Base-by-base conservation (phyloP, 75 land plant species). In the Larix kaempferi region DNA sequence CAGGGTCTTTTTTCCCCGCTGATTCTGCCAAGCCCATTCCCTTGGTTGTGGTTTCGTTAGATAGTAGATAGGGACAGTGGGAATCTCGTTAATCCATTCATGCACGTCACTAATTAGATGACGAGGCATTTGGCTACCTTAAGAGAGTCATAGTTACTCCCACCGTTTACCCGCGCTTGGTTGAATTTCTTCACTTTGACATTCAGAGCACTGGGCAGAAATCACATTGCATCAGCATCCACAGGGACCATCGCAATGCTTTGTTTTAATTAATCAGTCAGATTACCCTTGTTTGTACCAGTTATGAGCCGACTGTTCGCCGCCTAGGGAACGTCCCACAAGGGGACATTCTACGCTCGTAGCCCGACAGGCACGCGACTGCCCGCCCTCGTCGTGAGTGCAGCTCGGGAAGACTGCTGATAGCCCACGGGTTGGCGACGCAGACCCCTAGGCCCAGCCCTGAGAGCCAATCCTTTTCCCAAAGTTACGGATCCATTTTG, bases 181-280 rank as follows among this genome's bases (percentile, higher is more conserved):
- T 59, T 11, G 19, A 17, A 59, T 59, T 17, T 59, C 21, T 17
- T 59, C 75, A 73, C 75, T 79, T 73, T 84, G 76, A 84, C 77
- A 80, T 84, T 80, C 83, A 84, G 79, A 77, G 80, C 83, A 80
- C 76, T 78, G 75, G 80, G 83, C 4, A 59, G 74, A 81, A 81
- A 81, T 84, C 86, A 84, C 83, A 80, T 80, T 81, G 80, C 62
- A 54, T 84, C 83, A 84, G 39, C 86, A 77, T 81, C 77, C 64
- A 27, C 12, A 59, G 21, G 61, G 22, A 59, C 5, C 61, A 59
- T 59, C 21, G 1, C 6, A 59, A 59, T 59, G 21, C n/a, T 59
- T 59, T 59, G 4, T 59, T 59, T 59, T 59, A 19, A 3, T 59
- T 59, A 59, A 59, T 15, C 1, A 59, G 61, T 59, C 0, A 5